phyloP scores from a whole-genome alignment of 2,329 filamentous ascomycete species.

The Nannizziopsis arthrosporioides region DNA sequence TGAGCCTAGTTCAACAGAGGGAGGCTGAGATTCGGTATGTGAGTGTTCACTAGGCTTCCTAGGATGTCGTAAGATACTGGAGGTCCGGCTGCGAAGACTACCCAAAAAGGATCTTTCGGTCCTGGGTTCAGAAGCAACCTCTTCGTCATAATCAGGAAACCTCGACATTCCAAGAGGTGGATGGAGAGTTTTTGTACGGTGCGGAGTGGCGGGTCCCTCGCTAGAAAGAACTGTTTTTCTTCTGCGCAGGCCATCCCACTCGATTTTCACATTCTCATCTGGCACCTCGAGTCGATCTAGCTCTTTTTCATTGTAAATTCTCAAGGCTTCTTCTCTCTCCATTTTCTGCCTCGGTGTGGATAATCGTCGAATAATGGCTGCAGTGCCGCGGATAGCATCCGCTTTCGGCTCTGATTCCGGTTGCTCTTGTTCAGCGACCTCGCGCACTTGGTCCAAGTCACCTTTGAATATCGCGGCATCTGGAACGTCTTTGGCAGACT shows the following conservation, averaged over 20 bases:
- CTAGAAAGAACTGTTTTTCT: constrained; percentile 48
- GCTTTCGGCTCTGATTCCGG: constrained; percentile 94
- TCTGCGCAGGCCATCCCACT: constrained; percentile 84
- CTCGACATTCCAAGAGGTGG: constrained; percentile 79
- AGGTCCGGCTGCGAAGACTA: constrained; percentile 29
- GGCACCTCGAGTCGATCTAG: constrained; percentile 61
- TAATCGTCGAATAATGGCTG: constrained; percentile 73
- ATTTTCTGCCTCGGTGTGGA: constrained; percentile 64
- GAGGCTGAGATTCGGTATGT: neutral
- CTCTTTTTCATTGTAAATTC: constrained; percentile 66
- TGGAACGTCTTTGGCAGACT: constrained; percentile 93
- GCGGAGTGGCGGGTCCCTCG: constrained; percentile 31
- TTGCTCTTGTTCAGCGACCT: constrained; percentile 88
- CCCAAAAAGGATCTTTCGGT: constrained; percentile 29
- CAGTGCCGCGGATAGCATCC: constrained; percentile 84
- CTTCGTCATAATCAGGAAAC: constrained; percentile 56
- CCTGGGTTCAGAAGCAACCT: constrained; percentile 27
- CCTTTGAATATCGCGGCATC: constrained; percentile 85
- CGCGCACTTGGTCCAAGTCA: constrained; percentile 87
- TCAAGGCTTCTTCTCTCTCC: constrained; percentile 66
- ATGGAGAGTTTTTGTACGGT: constrained; percentile 44
- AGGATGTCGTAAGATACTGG: constrained; percentile 19
- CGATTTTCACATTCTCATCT: constrained; percentile 65
- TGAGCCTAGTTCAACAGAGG: constrained; percentile 4
- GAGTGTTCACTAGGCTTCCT: neutral